Evolutionary conservation across 177 flowering plant species (phyloP), one percentile per base, ranked within the genome.

Genomic region (Tripterygium wilfordii): DNA sequence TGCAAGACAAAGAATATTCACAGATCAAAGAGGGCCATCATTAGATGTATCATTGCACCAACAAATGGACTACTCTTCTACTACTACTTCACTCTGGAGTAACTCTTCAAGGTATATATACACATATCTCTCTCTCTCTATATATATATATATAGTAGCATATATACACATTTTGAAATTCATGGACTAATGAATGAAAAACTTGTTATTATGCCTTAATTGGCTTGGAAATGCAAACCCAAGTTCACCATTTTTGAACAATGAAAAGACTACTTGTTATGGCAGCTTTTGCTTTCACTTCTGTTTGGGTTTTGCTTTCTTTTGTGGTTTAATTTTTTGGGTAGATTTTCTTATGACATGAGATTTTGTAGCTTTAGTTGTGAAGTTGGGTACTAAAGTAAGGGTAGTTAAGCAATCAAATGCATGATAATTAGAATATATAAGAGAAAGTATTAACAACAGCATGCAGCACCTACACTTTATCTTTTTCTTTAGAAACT

Each of bases 81-180:
- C 48, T 10, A 43, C 54, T 13, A 30, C 69, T 29, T 74, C 79
- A 31, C 51, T 75, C 3, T 80, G 87, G 87, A 78, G 78, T 43
- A 80, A 80, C 46, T 78, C 87, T 36, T 80, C 84, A 44, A 77
- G 83, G 85, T 79, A 55, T 5, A 17, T 8, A n/a, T n/a, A n/a
- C n/a, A n/a, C n/a, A n/a, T 8, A 13, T 5, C 17, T 28, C 45
- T 21, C 56, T 31, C 39, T 48, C 18, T 37, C 40, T 36, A 16
- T 53, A 14, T 49, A n/a, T n/a, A n/a, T n/a, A n/a, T n/a, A n/a
- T n/a, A n/a, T n/a, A n/a, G n/a, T n/a, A n/a, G 45, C 23, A 22
- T 45, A 45, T 45, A 51, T 54, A 31, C 38, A n/a, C 42, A 44
- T 44, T 31, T 31, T 12, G 26, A 39, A 42, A 14, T 4, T 37